These are phyloP conservation scores for Lachnellula suecica DNA, from an alignment of 2,329 filamentous ascomycete genomes.

Conservation along the genomic window DNA sequence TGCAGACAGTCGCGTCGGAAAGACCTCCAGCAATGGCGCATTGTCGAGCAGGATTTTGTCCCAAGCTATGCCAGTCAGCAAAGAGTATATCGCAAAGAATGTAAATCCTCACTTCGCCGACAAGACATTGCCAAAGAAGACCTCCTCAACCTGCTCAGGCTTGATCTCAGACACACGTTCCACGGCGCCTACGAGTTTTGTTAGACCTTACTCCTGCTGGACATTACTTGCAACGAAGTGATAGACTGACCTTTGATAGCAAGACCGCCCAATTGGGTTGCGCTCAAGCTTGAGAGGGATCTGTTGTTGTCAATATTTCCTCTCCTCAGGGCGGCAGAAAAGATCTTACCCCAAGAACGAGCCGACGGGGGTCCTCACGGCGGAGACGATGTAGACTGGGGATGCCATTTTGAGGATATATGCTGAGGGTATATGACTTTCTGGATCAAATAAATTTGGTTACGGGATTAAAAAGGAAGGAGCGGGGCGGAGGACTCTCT, in stretches of 20 bases:
- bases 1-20: constrained; percentile 74
- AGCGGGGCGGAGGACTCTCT: too few species aligned
- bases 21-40: constrained; percentile 89
- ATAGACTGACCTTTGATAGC: constrained; percentile 78
- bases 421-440: background rate
- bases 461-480: background rate
- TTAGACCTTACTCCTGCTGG: constrained; percentile 16
- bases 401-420: constrained; percentile 62
- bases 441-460: background rate
- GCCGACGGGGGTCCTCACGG: constrained; percentile 85
- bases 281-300: constrained; percentile 83
- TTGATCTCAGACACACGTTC: constrained; percentile 85
- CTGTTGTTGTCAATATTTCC: constrained; percentile 45
- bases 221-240: background rate
- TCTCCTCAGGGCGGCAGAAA: constrained; percentile 46
- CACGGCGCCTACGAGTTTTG: constrained; percentile 60
- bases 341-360: constrained; percentile 85
- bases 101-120: constrained; percentile 74
- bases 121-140: constrained; percentile 97
- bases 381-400: constrained; percentile 94
- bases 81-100: background rate
- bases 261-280: constrained; percentile 82
- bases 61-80: constrained; percentile 59
- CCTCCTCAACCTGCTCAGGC: constrained; percentile 87
- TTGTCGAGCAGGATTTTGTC: constrained; percentile 94